Percentiles rank a stretch among this genome's conserved stretches.
phyloP scores from a whole-genome alignment of 1,139 yeast species.

The Pneumocystis murina region DNA sequence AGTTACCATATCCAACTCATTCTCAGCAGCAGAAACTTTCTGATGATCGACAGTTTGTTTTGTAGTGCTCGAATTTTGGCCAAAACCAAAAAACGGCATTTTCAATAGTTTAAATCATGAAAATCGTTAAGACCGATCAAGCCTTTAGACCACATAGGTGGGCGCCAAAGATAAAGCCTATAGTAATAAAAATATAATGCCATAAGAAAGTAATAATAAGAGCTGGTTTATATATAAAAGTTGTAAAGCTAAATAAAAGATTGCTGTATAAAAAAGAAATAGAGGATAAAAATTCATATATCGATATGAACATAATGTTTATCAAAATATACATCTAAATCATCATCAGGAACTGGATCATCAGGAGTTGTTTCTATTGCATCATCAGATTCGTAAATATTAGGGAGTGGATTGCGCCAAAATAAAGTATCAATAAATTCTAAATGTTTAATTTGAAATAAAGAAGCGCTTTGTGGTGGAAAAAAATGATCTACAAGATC shows the following conservation, averaged over 20 bases:
- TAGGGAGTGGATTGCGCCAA: constrained; percentile 74
- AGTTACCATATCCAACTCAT: constrained; percentile 12
- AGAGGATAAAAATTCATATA: neutral
- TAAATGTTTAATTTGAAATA: constrained; percentile 31
- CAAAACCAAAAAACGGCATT: constrained; percentile 8
- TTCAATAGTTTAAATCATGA: neutral
- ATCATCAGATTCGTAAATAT: constrained; percentile 41
- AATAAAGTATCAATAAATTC: constrained; percentile 73
- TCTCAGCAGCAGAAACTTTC: constrained; percentile 13
- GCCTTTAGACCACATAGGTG: no score
- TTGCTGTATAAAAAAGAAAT: no score
- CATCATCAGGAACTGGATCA: constrained; percentile 14
- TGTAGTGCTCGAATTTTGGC: neutral
- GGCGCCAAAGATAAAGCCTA: no score
- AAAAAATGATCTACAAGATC: constrained; percentile 94
- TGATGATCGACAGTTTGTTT: constrained; percentile 12
- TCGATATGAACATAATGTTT: constrained; percentile 13
- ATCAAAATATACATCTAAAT: constrained; percentile 14
- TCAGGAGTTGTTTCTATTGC: constrained; percentile 18
- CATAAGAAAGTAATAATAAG: no score
- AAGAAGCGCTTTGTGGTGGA: constrained; percentile 51
- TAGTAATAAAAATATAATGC: no score
- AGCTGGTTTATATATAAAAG: no score
- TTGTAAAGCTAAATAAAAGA: no score
- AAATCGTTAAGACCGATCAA: no score